Conservation (phyloP, 2,329 filamentous ascomycete genomes). For the Neocatenulostroma microsporum region DNA sequence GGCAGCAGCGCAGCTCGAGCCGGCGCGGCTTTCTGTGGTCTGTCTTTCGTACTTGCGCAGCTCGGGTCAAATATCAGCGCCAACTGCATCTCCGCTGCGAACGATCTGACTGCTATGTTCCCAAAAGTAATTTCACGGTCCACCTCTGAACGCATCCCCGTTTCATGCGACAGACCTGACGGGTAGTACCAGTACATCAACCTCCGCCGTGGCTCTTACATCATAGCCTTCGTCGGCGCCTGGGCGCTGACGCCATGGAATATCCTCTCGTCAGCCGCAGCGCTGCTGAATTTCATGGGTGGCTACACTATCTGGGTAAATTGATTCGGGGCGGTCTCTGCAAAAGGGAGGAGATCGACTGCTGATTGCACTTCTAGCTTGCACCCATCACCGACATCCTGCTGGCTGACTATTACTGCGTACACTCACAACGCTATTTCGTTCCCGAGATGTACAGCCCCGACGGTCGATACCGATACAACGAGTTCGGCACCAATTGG, state of each 20-base stretch:
- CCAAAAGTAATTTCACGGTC: constrained; percentile 24
- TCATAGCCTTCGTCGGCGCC: constrained; percentile 33
- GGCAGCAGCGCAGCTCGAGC: constrained; percentile 14
- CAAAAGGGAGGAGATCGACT: no score
- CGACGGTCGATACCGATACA: constrained; percentile 20
- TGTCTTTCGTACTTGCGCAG: no score
- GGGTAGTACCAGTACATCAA: no score
- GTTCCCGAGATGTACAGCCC: constrained; percentile 22
- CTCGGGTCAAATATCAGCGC: constrained; percentile 17
- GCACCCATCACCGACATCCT: constrained; percentile 34
- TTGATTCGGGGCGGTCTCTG: no score
- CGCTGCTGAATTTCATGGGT: constrained; percentile 37
- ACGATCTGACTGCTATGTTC: constrained; percentile 17
- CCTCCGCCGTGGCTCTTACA: constrained; percentile 32
- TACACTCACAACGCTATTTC: constrained; percentile 14
- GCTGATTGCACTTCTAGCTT: no score
- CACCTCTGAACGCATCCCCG: no score
- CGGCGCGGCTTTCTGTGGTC: constrained; percentile 18
- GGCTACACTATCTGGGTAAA: constrained; percentile 38
- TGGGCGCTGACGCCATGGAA: constrained; percentile 37
- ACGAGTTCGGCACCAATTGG: no score
- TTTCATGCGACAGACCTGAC: no score
- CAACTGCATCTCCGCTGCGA: constrained; percentile 19
- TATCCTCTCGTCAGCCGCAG: constrained; percentile 33
- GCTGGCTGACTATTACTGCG: constrained; percentile 32